Conservation (phyloP, 139 green algal species). For the Haematococcus sp. region DNA sequence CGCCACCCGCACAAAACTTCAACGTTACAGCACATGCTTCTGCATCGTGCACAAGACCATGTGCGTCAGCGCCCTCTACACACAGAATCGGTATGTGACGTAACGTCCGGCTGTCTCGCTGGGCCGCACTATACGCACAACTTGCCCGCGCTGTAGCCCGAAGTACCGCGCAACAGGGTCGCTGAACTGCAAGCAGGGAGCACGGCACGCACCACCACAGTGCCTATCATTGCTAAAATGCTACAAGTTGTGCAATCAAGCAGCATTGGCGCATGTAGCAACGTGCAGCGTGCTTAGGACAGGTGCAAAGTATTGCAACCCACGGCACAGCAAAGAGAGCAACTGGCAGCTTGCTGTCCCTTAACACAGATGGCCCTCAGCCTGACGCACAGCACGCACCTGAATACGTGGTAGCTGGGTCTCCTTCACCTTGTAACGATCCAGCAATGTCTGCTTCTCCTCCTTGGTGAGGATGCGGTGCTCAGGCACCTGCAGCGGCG, state of each 20-base stretch:
- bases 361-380: background rate
- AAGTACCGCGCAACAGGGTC: conserved; percentile 95
- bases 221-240: too few relatives aligned
- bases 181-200: conserved; percentile 55
- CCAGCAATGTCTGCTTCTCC: conserved; percentile 89
- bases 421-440: conserved; percentile 94
- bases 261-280: too few relatives aligned
- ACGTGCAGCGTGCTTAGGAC: too few relatives aligned
- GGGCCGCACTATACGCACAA: conserved; percentile 92
- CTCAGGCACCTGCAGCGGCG: conserved; percentile 76
- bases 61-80: conserved; percentile 11
- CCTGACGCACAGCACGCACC: conserved; percentile 13
- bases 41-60: too few relatives aligned
- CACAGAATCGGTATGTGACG: conserved; percentile 89
- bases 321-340: background rate
- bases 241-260: too few relatives aligned
- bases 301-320: too few relatives aligned
- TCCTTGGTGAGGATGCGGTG: conserved; percentile 81
- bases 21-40: too few relatives aligned
- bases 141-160: conserved; percentile 85
- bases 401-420: conserved; percentile 91
- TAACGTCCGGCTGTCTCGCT: conserved; percentile 94
- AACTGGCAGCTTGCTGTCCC: background rate
- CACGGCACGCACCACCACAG: too few relatives aligned
- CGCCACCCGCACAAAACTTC: too few relatives aligned